Evolutionary conservation across 768 basidiomycete genomes (phyloP), one percentile per base, ranked within the genome.

Genomic region (Tricholoma saponaceum): DNA sequence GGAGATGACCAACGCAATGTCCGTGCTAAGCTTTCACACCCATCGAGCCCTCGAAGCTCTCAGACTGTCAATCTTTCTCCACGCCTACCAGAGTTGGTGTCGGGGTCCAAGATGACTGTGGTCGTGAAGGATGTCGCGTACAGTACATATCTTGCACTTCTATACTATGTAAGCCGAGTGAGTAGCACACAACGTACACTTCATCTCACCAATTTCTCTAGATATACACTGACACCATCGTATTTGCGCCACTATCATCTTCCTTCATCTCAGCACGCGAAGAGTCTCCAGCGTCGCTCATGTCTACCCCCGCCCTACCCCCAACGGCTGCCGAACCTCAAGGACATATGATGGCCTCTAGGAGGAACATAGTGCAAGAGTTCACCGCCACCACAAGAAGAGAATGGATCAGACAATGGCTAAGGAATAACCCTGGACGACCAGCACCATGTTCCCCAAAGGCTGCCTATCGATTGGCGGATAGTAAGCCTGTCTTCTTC

Each of bases 191-290:
- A 5, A n/a, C 22, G 2, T 20, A n/a, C 2, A 4, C 32, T 55
- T 54, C 57, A 30, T 50, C 26, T 50, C 37, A 54, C 13, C 41
- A 25, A n/a, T 4, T 30, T 57, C 62, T 44, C 3, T 62, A 92
- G 92, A 74, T 95, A 23, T 95, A 95, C 68, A 95, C 92, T 14
- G 90, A 93, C 64, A 80, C 79, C 25, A 89, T 95, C 60, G 79
- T 86, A 26, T 95, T 95, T 62, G 90, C 93, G 0, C 92, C 92
- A 0, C 74, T 95, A 16, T 84, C 90, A 0, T 95, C 93, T 5
- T 81, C 83, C 30, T 88, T 89, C 56, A 57, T 69, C 60, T 64
- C 70, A 14, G 59, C 54, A 33, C 73, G 66, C 37, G 62, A 62
- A 13, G 62, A 68, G 30, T 64, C 68, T 0, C 67, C 73, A 16